Base-by-base conservation (phyloP, 345 rosid species). In the Ricinus communis region DNA sequence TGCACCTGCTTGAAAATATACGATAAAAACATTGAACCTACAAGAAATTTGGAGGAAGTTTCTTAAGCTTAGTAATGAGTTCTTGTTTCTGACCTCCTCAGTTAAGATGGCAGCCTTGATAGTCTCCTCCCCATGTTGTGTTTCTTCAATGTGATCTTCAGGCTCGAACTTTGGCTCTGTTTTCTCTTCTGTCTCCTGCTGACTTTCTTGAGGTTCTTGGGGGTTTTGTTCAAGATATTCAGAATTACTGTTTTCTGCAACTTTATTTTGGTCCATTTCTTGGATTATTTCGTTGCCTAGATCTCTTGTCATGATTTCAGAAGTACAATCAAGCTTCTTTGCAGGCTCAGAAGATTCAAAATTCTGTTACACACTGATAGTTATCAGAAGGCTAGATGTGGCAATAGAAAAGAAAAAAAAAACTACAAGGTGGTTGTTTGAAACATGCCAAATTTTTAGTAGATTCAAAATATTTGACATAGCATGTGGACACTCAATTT, bases 1-100 rank as follows among this genome's bases (percentile, higher is more conserved):
- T 62, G 38, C 16, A 46, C 80, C 86, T 85, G 80, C 52, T 56
- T 64, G 59, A 65, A 49, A 70, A 28, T 62, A 59, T 47, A 4
- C 16, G 5, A 22, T 66, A 66, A 53, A 51, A 55, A 31, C 27
- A 66, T 14, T 56, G 51, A 49, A 33, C 59, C 47, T 33, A 28
- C 64, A 22, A 70, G 74, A 41, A 70, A 54, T 21, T 79, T 19
- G 24, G 38, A 41, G 2, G n/a, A 70, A 68, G n/a, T 55, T 12
- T 28, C 27, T 66, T 12, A 50, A 49, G 22, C 54, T 27, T 52
- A 43, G 21, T 5, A 8, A 31, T 46, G 45, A 50, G 41, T 36
- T 22, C 24, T 9, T n/a, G 47, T 18, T 78, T 27, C 71, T 71
- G 71, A 85, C 91, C 89, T 83, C 80, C 68, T 84, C 68, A 38